Base-by-base conservation (phyloP, 176 grass and related monocot species). In the Carex pumila region DNA sequence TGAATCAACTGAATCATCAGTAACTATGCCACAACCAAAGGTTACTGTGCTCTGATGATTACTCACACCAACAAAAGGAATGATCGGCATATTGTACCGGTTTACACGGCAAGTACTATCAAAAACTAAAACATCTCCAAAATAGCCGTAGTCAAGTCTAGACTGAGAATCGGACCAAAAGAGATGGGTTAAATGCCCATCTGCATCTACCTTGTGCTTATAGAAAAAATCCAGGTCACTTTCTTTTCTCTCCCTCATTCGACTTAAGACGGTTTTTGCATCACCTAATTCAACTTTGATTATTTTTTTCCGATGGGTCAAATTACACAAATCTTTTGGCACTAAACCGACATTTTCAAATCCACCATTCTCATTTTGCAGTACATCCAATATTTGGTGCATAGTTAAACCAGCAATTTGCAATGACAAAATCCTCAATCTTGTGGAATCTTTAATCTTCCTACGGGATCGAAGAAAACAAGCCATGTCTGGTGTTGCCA, bases 91-190 rank as follows among this genome's bases (percentile, higher is more conserved):
- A 49, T 74, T 75, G 71, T 85, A 85, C 6, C 30, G 83, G 36
- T 85, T 85, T 22, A 62, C 68, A 60, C 83, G 22, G 41, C 55
- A 85, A 25, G 83, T 85, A 61, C 83, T 76, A 85, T 85, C 14
- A 77, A 76, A 85, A 30, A 77, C 8, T 14, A 75, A 6, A 74
- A 62, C 67, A 59, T 85, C 67, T 13, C 83, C 67, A 62, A 85
- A 85, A 43, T 17, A 12, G 12, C 71, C 2, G 54, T 78, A 78
- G 39, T 85, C 70, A 62, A 85, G 21, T 64, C 84, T 61, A 79
- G 70, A 85, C n/a, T 85, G 70, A 31, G 15, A 58, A 65, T 85
- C 31, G 52, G 29, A 78, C 84, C 53, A 85, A 79, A 85, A 85
- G 53, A 85, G 71, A 85, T 73, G 54, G 19, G 52, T 85, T 49